Conservation (phyloP, 345 rosid species). For the Lepidium sativum region DNA sequence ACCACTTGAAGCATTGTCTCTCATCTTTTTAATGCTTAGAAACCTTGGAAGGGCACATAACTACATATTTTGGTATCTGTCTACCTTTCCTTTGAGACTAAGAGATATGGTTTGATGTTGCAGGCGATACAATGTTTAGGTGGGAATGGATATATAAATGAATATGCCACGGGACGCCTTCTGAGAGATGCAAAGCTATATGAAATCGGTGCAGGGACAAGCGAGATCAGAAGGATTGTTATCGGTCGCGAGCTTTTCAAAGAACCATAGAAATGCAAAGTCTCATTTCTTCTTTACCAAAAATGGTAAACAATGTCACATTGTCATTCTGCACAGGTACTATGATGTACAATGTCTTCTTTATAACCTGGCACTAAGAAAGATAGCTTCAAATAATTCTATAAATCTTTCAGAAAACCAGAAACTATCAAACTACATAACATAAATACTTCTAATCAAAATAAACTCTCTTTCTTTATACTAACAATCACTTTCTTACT, state of each 20-base stretch:
- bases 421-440: too few species aligned
- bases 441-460: too few species aligned
- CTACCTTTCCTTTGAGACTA: background rate
- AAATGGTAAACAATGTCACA: background rate
- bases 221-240: slow-evolving; percentile 90
- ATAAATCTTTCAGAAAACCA: background rate
- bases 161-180: slow-evolving; percentile 80
- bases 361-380: background rate
- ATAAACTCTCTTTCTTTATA: too few species aligned
- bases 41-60: background rate
- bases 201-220: slow-evolving; percentile 95
- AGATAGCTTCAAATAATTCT: background rate
- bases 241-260: slow-evolving; percentile 87
- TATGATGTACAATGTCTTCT: background rate
- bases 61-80: background rate
- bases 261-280: slow-evolving; percentile 30
- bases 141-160: slow-evolving; percentile 91
- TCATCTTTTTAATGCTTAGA: background rate
- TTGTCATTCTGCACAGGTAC: slow-evolving; percentile 1
- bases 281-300: background rate
- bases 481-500: background rate
- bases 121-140: slow-evolving; percentile 98
- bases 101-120: slow-evolving; percentile 19
- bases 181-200: slow-evolving; percentile 90
- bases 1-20: background rate